phyloP scores from a whole-genome alignment of 2,329 filamentous ascomycete genomes.

The Ilyonectria sp. region DNA sequence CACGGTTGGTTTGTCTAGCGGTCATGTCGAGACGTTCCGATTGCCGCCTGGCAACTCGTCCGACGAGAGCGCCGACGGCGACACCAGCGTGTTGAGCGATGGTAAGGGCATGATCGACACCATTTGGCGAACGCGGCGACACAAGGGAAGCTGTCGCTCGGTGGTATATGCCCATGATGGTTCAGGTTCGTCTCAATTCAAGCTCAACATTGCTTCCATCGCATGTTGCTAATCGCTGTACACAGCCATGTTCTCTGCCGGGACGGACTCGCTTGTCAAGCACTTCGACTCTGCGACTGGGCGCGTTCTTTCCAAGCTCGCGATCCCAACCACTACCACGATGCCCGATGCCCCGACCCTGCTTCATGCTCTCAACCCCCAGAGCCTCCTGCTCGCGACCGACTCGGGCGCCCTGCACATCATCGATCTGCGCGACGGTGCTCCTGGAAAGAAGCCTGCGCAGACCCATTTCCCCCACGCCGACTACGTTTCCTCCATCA shows the following conservation, averaged over 20 bases:
- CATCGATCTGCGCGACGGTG: constrained; percentile 81
- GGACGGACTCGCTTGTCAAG: constrained; percentile 72
- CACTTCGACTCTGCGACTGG: constrained; percentile 72
- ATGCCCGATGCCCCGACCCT: constrained; percentile 82
- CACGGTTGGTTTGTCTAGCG: constrained; percentile 86
- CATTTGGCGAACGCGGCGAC: constrained; percentile 87
- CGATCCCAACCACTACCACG: constrained; percentile 73
- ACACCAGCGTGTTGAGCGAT: constrained; percentile 66
- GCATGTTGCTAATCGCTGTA: constrained; percentile 24
- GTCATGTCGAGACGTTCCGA: constrained; percentile 88
- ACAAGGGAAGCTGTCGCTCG: constrained; percentile 93
- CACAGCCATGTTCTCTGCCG: constrained; percentile 74
- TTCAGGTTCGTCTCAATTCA: constrained; percentile 62
- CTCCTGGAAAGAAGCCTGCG: constrained; percentile 74
- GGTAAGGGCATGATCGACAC: constrained; percentile 86
- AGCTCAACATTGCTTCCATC: no score
- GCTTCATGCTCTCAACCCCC: constrained; percentile 86
- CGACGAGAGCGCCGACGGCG: constrained; percentile 66
- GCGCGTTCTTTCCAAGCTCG: constrained; percentile 85
- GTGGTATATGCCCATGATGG: constrained; percentile 87
- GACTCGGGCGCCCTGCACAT: constrained; percentile 93
- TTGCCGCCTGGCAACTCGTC: constrained; percentile 70
- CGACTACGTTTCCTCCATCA: constrained; percentile 92
- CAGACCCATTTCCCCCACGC: constrained; percentile 90
- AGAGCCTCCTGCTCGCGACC: constrained; percentile 89